Percentiles rank a stretch among this genome's conserved stretches.
phyloP scores from a whole-genome alignment of 805 yeast species.

The Barnettozyma sp. region DNA sequence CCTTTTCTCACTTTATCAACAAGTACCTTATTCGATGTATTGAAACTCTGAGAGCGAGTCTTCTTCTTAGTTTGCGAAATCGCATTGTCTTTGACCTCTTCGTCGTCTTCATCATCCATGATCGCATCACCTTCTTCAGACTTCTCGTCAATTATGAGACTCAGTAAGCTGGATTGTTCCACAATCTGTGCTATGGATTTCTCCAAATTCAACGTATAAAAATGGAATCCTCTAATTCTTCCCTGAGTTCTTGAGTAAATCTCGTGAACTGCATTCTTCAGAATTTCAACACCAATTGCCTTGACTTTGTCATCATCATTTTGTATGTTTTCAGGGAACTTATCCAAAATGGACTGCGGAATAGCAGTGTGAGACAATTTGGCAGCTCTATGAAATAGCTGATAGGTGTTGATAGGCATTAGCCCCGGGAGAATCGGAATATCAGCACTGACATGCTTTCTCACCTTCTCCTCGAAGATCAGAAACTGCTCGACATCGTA shows the following conservation, averaged over 20 bases:
- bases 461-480: conserved; percentile 49
- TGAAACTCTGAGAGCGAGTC: conserved; percentile 19
- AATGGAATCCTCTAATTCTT: conserved; percentile 77
- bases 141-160: conserved; percentile 38
- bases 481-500: conserved; percentile 79
- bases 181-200: conserved; percentile 85
- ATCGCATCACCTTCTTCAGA: conserved; percentile 34
- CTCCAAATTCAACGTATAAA: conserved; percentile 88
- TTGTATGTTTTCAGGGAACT: conserved; percentile 48
- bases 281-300: conserved; percentile 69
- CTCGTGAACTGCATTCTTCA: conserved; percentile 55
- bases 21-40: conserved; percentile 37
- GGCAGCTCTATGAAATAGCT: conserved; percentile 81
- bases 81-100: conserved; percentile 6
- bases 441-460: conserved; percentile 33
- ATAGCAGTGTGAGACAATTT: conserved; percentile 81
- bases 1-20: conserved; percentile 26
- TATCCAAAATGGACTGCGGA: conserved; percentile 47
- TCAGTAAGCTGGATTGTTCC: conserved; percentile 49
- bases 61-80: conserved; percentile 6
- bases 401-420: conserved; percentile 85
- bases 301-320: conserved; percentile 78
- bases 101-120: conserved; percentile 23
- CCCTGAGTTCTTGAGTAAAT: conserved; percentile 48
- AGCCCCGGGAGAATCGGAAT: conserved; percentile 77